Percentiles rank a stretch among this genome's conserved stretches.
These are phyloP conservation scores for Pseudocercospora fuligena DNA, from an alignment of 2,329 filamentous ascomycete species.

Conservation along the genomic window DNA sequence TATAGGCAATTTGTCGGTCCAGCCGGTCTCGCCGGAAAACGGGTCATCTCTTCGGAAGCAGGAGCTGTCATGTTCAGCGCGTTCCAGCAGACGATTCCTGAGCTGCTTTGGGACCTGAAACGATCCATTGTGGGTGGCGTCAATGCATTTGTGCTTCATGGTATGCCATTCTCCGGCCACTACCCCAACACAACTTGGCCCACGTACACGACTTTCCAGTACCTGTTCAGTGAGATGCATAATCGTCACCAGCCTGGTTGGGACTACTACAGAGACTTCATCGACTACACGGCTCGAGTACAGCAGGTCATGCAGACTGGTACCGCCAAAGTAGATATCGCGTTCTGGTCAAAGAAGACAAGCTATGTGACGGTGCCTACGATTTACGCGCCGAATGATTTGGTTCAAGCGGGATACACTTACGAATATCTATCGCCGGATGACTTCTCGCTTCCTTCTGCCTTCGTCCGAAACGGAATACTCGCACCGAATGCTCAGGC, in stretches of 20 bases:
- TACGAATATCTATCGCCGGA: constrained; percentile 54
- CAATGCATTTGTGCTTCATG: constrained; percentile 53
- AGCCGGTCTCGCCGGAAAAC: constrained; percentile 38
- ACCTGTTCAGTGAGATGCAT: constrained; percentile 48
- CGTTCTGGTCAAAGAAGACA: constrained; percentile 43
- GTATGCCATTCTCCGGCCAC: constrained; percentile 46
- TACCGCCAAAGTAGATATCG: constrained; percentile 48
- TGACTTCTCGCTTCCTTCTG: constrained; percentile 48
- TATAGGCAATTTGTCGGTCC: constrained; percentile 43
- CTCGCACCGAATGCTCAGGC: constrained; percentile 47
- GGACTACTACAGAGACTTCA: constrained; percentile 43
- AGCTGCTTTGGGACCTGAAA: constrained; percentile 45
- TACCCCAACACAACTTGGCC: constrained; percentile 58
- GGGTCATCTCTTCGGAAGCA: constrained; percentile 40
- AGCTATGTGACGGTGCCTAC: constrained; percentile 12
- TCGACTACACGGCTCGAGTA: constrained; percentile 46
- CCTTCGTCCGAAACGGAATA: constrained; percentile 42
- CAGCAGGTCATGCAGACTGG: constrained; percentile 48
- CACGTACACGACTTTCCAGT: constrained; percentile 51
- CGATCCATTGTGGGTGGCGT: constrained; percentile 47
- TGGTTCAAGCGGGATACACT: constrained; percentile 34
- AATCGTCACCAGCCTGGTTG: constrained; percentile 49
- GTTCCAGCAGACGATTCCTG: constrained; percentile 37
- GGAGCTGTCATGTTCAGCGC: constrained; percentile 34
- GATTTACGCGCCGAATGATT: constrained; percentile 31